Evolutionary conservation across 768 basidiomycete genomes (phyloP).

Genomic region (Pulveroboletus ravenelii): DNA sequence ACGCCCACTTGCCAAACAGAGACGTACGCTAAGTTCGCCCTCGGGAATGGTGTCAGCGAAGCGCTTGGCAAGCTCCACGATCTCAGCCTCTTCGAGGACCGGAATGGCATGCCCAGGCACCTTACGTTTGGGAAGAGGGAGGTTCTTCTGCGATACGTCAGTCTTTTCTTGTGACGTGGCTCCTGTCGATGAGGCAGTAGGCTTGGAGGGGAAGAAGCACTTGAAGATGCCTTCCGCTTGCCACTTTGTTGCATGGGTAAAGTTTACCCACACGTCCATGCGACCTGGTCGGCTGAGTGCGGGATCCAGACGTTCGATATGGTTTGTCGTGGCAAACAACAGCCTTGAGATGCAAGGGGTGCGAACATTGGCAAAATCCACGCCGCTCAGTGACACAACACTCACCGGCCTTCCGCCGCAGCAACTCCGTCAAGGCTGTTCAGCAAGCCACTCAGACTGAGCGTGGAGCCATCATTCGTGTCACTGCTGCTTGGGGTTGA

Average conservation of each 20-base stretch:
- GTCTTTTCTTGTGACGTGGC: conserved; percentile 19
- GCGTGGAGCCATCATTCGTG: conserved; percentile 69
- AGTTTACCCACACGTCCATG: conserved; percentile 92
- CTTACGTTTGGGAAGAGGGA: conserved; percentile 66
- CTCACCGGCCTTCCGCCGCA: conserved; percentile 81
- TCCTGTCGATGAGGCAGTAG: conserved; percentile 9
- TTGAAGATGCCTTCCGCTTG: conserved; percentile 92
- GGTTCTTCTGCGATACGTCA: conserved; percentile 60
- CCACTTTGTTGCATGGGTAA: conserved; percentile 87
- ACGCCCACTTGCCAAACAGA: not conserved
- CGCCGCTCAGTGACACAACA: conserved; percentile 13
- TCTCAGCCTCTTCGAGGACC: conserved; percentile 69
- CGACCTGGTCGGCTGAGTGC: conserved; percentile 84
- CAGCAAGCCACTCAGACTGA: conserved; percentile 79
- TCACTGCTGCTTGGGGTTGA: conserved; percentile 42
- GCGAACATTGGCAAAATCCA: conserved; percentile 15
- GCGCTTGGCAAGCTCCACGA: conserved; percentile 70
- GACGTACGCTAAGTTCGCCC: conserved; percentile 77
- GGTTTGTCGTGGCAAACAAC: conserved; percentile 90
- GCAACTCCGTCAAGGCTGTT: conserved; percentile 86
- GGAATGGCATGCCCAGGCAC: conserved; percentile 54
- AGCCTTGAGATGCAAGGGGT: conserved; percentile 42
- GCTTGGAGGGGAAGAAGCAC: conserved; percentile 81
- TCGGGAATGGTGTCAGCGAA: conserved; percentile 84
- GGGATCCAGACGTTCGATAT: conserved; percentile 88